phyloP scores from a whole-genome alignment of 108 stramenopile species.

The Discostella pseudostelligera region DNA sequence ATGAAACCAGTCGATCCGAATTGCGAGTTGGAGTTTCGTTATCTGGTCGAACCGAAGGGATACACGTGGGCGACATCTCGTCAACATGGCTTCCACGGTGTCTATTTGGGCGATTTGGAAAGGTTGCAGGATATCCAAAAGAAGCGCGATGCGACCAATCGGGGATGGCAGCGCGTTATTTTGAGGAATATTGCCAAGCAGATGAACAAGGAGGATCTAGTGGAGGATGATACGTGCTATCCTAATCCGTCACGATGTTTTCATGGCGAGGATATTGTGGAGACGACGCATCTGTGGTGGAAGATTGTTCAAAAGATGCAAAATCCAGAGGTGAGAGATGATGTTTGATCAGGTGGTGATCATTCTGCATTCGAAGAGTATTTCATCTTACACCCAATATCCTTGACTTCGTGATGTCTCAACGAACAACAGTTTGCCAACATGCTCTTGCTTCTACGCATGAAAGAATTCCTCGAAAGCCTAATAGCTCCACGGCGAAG shows the following conservation, averaged over 20 bases:
- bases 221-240: conserved; percentile 30
- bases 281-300: conserved; percentile 79
- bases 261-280: conserved; percentile 49
- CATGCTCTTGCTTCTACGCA: conserved; percentile 71
- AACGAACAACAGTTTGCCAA: conserved; percentile 46
- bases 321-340: conserved; percentile 44
- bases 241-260: conserved; percentile 9
- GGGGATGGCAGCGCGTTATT: conserved; percentile 85
- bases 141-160: conserved; percentile 76
- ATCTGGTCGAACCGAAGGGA: conserved; percentile 84
- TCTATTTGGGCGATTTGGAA: conserved; percentile 83
- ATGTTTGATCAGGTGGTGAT: too few relatives aligned
- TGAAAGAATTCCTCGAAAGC: conserved; percentile 71
- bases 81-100: conserved; percentile 77
- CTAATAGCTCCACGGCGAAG: conserved; percentile 57
- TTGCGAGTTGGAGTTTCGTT: conserved; percentile 70
- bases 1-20: conserved; percentile 80
- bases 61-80: conserved; percentile 80
- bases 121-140: conserved; percentile 80
- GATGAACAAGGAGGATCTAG: conserved; percentile 44
- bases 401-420: too few relatives aligned
- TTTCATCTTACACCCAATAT: too few relatives aligned
- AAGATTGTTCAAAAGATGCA: conserved; percentile 65
- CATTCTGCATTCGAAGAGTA: too few relatives aligned
- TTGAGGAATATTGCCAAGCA: conserved; percentile 71